Conservation (phyloP, 441 rosid species). For the Gossypium schwendimanii region DNA sequence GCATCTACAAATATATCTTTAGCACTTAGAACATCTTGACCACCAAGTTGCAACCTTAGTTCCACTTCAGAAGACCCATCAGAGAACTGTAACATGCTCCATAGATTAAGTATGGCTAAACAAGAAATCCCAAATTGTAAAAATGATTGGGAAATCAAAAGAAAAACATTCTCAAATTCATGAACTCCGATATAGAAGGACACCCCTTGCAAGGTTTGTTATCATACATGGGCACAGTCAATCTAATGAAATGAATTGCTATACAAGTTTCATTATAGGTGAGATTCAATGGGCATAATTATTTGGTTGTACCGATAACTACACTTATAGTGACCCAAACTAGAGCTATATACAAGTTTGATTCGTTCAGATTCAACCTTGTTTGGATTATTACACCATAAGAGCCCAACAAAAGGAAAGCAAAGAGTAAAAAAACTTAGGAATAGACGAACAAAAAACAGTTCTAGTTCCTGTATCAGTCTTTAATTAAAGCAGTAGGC, state of each 20-base stretch:
- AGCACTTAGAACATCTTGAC: conserved; percentile 35
- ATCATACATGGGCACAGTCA: background rate
- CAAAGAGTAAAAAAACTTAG: background rate
- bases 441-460: background rate
- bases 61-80: conserved; percentile 79
- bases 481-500: background rate
- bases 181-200: background rate
- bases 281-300: background rate
- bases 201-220: background rate
- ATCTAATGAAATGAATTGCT: background rate
- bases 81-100: conserved; percentile 49
- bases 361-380: background rate
- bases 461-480: background rate
- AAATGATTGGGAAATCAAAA: background rate
- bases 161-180: background rate
- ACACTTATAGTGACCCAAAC: background rate
- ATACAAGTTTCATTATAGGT: background rate
- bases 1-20: conserved; percentile 74
- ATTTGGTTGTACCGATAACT: background rate
- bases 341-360: background rate
- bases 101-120: background rate
- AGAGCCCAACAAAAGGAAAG: background rate
- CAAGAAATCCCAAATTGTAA: background rate
- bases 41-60: conserved; percentile 47
- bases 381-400: background rate